phyloP scores from a whole-genome alignment of 768 basidiomycete genomes.

The Boletus coccyginus region DNA sequence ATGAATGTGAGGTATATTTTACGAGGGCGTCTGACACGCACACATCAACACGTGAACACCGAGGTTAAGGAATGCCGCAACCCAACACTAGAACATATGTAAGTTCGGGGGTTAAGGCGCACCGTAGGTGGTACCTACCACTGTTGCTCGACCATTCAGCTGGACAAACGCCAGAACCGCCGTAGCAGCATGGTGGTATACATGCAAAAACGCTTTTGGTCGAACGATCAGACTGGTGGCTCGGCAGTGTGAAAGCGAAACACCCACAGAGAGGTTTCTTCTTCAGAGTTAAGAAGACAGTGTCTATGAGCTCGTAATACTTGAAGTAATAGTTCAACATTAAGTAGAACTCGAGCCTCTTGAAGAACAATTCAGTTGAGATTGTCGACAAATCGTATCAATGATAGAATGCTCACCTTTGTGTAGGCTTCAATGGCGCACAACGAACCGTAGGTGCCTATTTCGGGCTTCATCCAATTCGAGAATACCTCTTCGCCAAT shows the following conservation, averaged over 20 bases:
- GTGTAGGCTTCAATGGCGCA: conserved; percentile 80
- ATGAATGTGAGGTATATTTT: not conserved
- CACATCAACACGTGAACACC: conserved; percentile 96
- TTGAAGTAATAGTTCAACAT: conserved; percentile 98
- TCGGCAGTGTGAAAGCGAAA: not conserved
- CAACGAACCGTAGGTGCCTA: conserved; percentile 73
- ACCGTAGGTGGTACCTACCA: conserved; percentile 50
- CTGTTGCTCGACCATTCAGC: conserved; percentile 84
- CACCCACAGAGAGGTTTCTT: conserved; percentile 90
- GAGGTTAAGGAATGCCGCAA: conserved; percentile 84
- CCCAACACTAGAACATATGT: conserved; percentile 69
- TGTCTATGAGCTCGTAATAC: conserved; percentile 92
- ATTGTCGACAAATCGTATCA: not conserved
- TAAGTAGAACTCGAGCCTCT: conserved; percentile 92
- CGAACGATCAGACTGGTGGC: not conserved
- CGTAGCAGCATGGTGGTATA: conserved; percentile 97
- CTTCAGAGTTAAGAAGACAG: conserved; percentile 92
- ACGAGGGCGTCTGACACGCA: conserved; percentile 38
- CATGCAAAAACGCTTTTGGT: conserved; percentile 82
- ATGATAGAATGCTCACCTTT: conserved; percentile 49
- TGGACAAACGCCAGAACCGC: conserved; percentile 91
- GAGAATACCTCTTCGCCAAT: conserved; percentile 90
- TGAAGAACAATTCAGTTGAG: conserved; percentile 1
- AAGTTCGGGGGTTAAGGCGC: not conserved
- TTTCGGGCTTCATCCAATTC: conserved; percentile 66